These are phyloP conservation scores for Pneumocystis jirovecii DNA, from an alignment of 1,139 yeast species.

Conservation along the genomic window DNA sequence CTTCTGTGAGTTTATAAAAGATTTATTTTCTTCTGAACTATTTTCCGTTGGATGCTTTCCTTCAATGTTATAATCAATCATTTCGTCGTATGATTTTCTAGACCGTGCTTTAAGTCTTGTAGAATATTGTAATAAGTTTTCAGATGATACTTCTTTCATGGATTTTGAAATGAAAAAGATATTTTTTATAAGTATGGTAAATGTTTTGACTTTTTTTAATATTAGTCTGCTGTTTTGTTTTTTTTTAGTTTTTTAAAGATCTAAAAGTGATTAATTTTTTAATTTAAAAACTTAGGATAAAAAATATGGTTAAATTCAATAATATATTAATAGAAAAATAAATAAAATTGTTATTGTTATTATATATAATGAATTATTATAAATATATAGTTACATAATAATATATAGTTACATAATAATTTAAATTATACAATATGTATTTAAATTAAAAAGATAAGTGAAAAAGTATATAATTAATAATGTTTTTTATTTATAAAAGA, in stretches of 20 bases:
- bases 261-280: neutral
- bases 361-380: too few species aligned
- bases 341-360: too few species aligned
- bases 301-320: too few species aligned
- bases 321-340: too few species aligned
- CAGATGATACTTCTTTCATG: neutral
- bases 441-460: too few species aligned
- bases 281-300: neutral
- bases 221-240: neutral
- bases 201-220: neutral
- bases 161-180: neutral
- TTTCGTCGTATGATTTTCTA: neutral
- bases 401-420: too few species aligned
- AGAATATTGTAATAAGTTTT: neutral
- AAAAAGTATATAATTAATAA: too few species aligned
- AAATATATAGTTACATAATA: too few species aligned
- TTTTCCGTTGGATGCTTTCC: neutral
- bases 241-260: neutral
- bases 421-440: too few species aligned
- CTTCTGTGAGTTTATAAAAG: neutral
- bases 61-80: neutral
- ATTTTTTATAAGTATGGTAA: neutral
- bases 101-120: neutral
- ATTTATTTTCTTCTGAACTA: neutral
- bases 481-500: too few species aligned